These are phyloP conservation scores for Leccinum pellstonianum DNA, from an alignment of 768 basidiomycete species.

Conservation along the genomic window DNA sequence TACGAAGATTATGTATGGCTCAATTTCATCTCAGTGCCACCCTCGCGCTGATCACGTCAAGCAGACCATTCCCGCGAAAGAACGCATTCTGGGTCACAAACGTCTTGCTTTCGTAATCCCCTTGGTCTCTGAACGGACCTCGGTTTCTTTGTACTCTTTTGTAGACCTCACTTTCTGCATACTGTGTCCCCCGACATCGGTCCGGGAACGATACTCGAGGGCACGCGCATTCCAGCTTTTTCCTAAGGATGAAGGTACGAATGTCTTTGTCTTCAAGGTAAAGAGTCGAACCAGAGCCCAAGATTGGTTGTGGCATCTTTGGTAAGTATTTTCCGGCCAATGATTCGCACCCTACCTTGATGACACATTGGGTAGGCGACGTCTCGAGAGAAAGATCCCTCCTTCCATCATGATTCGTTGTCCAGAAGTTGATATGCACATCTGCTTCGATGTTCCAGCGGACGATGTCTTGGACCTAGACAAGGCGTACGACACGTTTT, in stretches of 20 bases:
- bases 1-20: conserved; percentile 78
- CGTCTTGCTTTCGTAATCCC: conserved; percentile 79
- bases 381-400: conserved; percentile 73
- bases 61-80: conserved; percentile 64
- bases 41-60: conserved; percentile 7
- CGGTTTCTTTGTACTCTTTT: conserved; percentile 83
- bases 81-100: conserved; percentile 69
- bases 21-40: background rate
- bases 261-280: conserved; percentile 83
- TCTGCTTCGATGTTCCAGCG: conserved; percentile 69
- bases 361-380: conserved; percentile 46
- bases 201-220: conserved; percentile 38
- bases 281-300: conserved; percentile 74
- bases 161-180: conserved; percentile 83
- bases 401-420: conserved; percentile 64
- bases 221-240: conserved; percentile 49
- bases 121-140: conserved; percentile 57
- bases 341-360: background rate
- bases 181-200: conserved; percentile 57
- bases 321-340: conserved; percentile 43
- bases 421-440: conserved; percentile 62
- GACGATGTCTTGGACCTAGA: conserved; percentile 38
- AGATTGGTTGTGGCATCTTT: conserved; percentile 91
- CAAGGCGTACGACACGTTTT: conserved; percentile 51
- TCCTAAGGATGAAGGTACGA: conserved; percentile 66